Base-by-base conservation (phyloP, 148 eudicot genomes). In the Oxyria digyna region DNA sequence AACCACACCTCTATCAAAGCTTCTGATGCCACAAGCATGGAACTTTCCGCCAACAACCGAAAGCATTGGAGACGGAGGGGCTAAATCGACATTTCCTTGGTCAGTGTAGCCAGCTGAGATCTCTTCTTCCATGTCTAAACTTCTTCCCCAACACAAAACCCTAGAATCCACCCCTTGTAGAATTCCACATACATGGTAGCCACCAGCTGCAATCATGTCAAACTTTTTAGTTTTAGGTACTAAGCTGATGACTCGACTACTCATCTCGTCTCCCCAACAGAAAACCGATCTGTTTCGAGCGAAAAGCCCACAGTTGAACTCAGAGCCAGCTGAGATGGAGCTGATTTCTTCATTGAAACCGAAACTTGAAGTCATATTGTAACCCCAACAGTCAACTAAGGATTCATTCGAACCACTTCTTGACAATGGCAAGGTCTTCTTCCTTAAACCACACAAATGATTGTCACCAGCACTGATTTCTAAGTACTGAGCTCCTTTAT, bases 401-500 rank as follows among this genome's bases (percentile, higher is more conserved):
- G 64, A 77, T 0, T 15, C 46, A 41, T 66, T 66, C n/a, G n/a
- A n/a, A n/a, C n/a, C n/a, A n/a, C n/a, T n/a, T 38, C 42, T 77
- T 14, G 91, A 91, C 37, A 33, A 33, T 32, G 35, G 83, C 37
- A 85, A 78, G 62, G 90, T 86, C 62, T 79, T 85, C 37, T 89
- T 84, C 42, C 97, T 84, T 69, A 94, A 72, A 3, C 86, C 98
- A 73, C 98, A 94, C 37, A 94, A 74, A 80, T 94, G 98, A 73
- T 90, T 76, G 64, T 94, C 98, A n/a, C 98, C 98, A 1, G 98
- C 98, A 76, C 92, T 88, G 42, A 94, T 83, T 65, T 94, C 97
- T 14, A 85, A 63, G 72, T 90, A 94, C 43, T 83, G 77, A 13
- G 96, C 79, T 10, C 83, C 85, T 12, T 72, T 62, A 1, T 65